A percentile compares a stretch with the other conserved stretches of the same genome.
These are phyloP conservation scores for Phytophthora capsici DNA, from an alignment of 352 stramenopile genomes.

Conservation along the genomic window DNA sequence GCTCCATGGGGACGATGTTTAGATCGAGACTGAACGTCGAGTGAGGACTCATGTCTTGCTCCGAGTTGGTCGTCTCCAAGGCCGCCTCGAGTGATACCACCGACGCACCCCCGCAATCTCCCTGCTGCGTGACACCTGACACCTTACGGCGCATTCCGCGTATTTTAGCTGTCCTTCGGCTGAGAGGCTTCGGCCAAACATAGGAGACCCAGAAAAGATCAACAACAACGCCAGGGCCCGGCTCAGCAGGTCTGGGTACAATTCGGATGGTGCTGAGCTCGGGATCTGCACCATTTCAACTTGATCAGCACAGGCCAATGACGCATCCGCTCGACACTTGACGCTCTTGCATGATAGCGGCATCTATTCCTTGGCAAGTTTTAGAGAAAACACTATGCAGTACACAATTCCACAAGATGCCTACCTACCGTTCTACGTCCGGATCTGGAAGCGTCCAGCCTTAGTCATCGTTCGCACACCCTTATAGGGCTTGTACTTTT, in stretches of 20 bases:
- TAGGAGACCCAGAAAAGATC: conserved; percentile 10
- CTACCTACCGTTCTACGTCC: conserved; percentile 64
- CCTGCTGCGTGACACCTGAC: conserved; percentile 1
- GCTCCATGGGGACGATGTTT: conserved; percentile 21
- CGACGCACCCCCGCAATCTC: conserved; percentile 3
- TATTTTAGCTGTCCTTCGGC: neutral
- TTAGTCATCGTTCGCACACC: conserved; percentile 97
- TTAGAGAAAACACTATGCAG: conserved; percentile 25
- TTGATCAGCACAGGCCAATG: too few relatives aligned
- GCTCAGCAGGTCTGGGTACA: conserved; percentile 20
- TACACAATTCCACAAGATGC: conserved; percentile 14
- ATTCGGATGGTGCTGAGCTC: conserved; percentile 11
- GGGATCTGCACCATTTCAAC: neutral
- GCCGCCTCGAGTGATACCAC: conserved; percentile 9
- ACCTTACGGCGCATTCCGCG: conserved; percentile 21
- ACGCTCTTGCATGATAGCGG: conserved; percentile 24
- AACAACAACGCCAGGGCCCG: conserved; percentile 16
- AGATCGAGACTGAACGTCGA: conserved; percentile 34
- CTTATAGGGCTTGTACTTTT: conserved; percentile 99
- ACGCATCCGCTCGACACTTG: neutral
- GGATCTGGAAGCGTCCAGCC: conserved; percentile 95
- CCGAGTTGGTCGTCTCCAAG: conserved; percentile 19
- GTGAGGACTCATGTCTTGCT: conserved; percentile 28
- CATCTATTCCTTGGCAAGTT: conserved; percentile 34
- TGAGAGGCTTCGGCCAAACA: conserved; percentile 1